These are phyloP conservation scores for Thielaviopsis euricoi DNA, from an alignment of 2,329 filamentous ascomycete species.

Conservation along the genomic window DNA sequence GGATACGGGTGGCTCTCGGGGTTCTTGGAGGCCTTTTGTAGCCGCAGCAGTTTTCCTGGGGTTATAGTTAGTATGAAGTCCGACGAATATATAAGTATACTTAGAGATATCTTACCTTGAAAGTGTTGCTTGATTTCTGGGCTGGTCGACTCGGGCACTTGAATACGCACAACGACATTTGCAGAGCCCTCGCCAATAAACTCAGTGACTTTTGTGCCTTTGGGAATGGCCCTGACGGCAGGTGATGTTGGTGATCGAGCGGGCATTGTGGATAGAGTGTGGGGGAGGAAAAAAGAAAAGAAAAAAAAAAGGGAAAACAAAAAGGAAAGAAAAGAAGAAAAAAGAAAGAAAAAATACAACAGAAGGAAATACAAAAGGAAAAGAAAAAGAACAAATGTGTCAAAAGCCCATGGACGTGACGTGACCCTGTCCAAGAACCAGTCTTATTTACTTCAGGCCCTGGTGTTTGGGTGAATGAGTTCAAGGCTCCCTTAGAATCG, in stretches of 20 bases:
- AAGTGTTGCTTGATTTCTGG: slow-evolving; percentile 16
- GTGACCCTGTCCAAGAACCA: too few relatives aligned
- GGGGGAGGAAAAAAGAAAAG: neutral
- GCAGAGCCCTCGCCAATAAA: slow-evolving; percentile 55
- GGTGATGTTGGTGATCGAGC: neutral
- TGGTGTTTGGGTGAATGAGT: too few relatives aligned
- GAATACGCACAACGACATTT: slow-evolving; percentile 56
- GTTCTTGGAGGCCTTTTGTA: slow-evolving; percentile 12
- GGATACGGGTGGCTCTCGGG: slow-evolving; percentile 12
- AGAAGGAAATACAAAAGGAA: neutral
- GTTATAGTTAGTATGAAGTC: neutral
- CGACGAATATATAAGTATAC: neutral
- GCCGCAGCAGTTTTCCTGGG: slow-evolving; percentile 12
- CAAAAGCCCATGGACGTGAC: too few relatives aligned
- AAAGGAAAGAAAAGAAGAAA: neutral
- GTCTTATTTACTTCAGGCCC: too few relatives aligned
- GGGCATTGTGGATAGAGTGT: neutral
- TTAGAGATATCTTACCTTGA: slow-evolving; percentile 20
- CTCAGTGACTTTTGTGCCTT: slow-evolving; percentile 12
- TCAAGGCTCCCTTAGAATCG: too few relatives aligned
- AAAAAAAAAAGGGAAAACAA: neutral
- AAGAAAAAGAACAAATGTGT: too few relatives aligned
- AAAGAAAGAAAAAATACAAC: neutral
- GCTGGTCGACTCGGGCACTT: slow-evolving; percentile 21
- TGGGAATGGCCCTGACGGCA: slow-evolving; percentile 2